Conservation (phyloP, 2,329 filamentous ascomycete species). For the Clonostachys solani region DNA sequence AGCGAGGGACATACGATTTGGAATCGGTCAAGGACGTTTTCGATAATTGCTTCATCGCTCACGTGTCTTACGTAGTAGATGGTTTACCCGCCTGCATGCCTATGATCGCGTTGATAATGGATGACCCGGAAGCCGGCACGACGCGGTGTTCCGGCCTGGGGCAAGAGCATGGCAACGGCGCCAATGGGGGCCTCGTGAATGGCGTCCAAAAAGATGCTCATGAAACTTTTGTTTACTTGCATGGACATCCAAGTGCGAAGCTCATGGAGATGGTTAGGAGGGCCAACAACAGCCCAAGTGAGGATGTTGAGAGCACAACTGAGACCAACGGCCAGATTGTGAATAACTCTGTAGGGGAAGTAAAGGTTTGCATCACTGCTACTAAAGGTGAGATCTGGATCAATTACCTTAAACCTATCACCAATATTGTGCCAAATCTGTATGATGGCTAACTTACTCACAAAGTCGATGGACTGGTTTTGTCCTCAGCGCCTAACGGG, state of each 20-base stretch:
- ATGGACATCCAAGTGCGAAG: background rate
- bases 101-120: slow-evolving; percentile 5
- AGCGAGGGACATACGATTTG: background rate
- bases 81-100: background rate
- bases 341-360: background rate
- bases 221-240: background rate
- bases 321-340: too few relatives aligned
- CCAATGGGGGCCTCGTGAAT: too few relatives aligned
- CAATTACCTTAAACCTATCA: background rate
- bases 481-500: background rate
- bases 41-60: background rate
- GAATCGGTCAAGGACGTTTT: background rate
- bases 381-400: background rate
- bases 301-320: background rate
- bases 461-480: background rate
- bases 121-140: slow-evolving; percentile 13
- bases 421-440: background rate
- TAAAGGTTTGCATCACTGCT: background rate
- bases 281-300: background rate
- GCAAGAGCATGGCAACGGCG: too few relatives aligned
- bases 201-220: background rate
- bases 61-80: background rate
- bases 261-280: background rate
- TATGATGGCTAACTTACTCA: background rate
- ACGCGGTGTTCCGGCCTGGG: too few relatives aligned